A percentile compares a stretch with the other conserved stretches of the same genome.
Evolutionary conservation across 768 basidiomycete genomes (phyloP).

Genomic region (Pleurotus ostreatus): DNA sequence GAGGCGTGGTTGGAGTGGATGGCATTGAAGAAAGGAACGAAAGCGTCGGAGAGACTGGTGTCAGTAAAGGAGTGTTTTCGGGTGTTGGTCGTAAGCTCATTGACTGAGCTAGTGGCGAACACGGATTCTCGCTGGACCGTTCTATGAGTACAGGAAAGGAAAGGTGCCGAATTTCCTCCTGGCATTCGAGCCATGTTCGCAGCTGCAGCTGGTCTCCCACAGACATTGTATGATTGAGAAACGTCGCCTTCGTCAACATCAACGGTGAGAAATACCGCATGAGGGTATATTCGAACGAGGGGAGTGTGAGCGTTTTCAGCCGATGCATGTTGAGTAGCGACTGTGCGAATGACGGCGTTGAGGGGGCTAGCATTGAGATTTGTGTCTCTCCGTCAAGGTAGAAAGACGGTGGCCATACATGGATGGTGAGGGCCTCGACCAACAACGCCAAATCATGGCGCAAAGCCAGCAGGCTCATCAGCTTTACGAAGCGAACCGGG

Average conservation of each 20-base stretch:
- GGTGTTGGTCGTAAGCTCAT: not conserved
- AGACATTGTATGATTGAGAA: constrained; percentile 28
- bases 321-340: constrained; percentile 43
- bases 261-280: constrained; percentile 42
- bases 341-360: constrained; percentile 37
- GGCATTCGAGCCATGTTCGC: constrained; percentile 19
- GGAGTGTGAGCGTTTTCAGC: constrained; percentile 36
- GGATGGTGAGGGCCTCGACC: constrained; percentile 34
- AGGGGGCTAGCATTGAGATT: constrained; percentile 27
- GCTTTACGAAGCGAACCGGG: constrained; percentile 24
- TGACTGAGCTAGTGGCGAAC: not conserved
- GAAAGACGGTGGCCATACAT: constrained; percentile 40
- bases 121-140: constrained; percentile 9
- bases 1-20: constrained; percentile 1
- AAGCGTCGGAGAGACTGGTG: not conserved
- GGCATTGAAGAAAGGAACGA: constrained; percentile 3
- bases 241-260: constrained; percentile 34
- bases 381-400: constrained; percentile 23
- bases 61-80: not conserved
- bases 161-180: constrained; percentile 11
- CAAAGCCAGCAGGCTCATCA: constrained; percentile 33
- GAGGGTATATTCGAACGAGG: constrained; percentile 37
- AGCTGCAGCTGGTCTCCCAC: constrained; percentile 22
- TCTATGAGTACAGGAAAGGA: constrained; percentile 24
- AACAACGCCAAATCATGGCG: constrained; percentile 36